Base-by-base conservation (phyloP, 805 yeast species). In the Komagataella pastoris region DNA sequence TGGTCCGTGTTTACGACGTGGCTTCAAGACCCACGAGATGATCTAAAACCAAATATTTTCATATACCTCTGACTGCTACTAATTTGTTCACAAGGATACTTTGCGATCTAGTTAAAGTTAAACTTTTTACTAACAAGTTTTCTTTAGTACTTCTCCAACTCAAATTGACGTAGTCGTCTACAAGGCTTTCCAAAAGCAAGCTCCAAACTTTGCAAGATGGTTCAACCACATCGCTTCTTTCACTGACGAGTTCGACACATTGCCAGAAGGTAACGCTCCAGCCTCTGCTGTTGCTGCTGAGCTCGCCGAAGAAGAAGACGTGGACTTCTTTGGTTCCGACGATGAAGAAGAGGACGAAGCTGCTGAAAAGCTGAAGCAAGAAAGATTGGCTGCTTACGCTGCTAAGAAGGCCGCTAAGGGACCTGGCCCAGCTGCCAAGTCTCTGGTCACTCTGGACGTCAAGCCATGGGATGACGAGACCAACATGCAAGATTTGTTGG, bases 381-480 rank as follows among this genome's bases (percentile, higher is more conserved):
- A 91, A 80, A 89, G 99, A 85, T 75, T 93, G 67, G 98, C 97
- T 71, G 97, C 83, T 72, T 93, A 93, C 83, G 86, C 88, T 68
- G 96, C 95, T 67, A 89, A 85, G 83, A 93, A 93, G 85, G 96
- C 96, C 61, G 83, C 91, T 62, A 86, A 86, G 78, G 95, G 95
- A 70, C 88, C 98, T 66, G 89, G 89, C 82, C 89, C 98, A 66
- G 97, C 96, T 74, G 97, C 99, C 69, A 93, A 93, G 81, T 88
- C 97, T 56, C 76, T 89, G 62, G 96, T 93, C 67, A 91, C 99
- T 67, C 69, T 93, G 65, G 99, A 93, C 65, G 95, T 93, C 65
- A 93, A 93, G 84, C 98, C 97, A 77, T 93, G 99, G 99, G 99
- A 93, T 75, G 99, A 93, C 68, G 98, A 93, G 81, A 93, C 99